phyloP scores from a whole-genome alignment of 1,284 basidiomycete genomes.

The Polyporus tsugae region DNA sequence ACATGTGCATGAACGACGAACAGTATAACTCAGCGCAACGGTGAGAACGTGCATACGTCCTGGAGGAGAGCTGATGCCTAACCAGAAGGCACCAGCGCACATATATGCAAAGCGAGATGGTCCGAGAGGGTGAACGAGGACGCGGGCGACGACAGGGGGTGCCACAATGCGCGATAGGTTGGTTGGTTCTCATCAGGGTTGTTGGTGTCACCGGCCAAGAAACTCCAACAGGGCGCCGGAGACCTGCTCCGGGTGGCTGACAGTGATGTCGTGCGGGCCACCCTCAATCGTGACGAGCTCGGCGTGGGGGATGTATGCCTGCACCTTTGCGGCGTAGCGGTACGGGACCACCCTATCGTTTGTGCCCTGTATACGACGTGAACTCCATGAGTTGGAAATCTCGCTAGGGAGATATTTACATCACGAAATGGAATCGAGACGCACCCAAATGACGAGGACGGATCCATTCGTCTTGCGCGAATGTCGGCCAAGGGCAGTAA shows the following conservation, averaged over 20 bases:
- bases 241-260: slow-evolving; percentile 61
- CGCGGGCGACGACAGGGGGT: slow-evolving; percentile 5
- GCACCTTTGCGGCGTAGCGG: slow-evolving; percentile 63
- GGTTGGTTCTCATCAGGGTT: neutral
- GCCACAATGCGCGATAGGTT: slow-evolving; percentile 1
- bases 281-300: slow-evolving; percentile 64
- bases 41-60: neutral
- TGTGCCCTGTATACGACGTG: slow-evolving; percentile 60
- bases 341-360: slow-evolving; percentile 70
- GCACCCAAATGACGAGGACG: slow-evolving; percentile 71
- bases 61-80: neutral
- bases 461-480: slow-evolving; percentile 50
- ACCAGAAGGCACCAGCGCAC: neutral
- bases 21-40: neutral
- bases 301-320: slow-evolving; percentile 59
- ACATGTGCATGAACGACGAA: slow-evolving; percentile 5
- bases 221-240: slow-evolving; percentile 49
- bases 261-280: slow-evolving; percentile 70
- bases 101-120: neutral
- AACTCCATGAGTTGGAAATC: neutral
- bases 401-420: neutral
- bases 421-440: slow-evolving; percentile 34
- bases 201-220: slow-evolving; percentile 36
- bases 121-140: neutral
- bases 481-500: slow-evolving; percentile 52